These are phyloP conservation scores for Leucosporidium creatinivorum DNA, from an alignment of 768 basidiomycete species.

Conservation along the genomic window DNA sequence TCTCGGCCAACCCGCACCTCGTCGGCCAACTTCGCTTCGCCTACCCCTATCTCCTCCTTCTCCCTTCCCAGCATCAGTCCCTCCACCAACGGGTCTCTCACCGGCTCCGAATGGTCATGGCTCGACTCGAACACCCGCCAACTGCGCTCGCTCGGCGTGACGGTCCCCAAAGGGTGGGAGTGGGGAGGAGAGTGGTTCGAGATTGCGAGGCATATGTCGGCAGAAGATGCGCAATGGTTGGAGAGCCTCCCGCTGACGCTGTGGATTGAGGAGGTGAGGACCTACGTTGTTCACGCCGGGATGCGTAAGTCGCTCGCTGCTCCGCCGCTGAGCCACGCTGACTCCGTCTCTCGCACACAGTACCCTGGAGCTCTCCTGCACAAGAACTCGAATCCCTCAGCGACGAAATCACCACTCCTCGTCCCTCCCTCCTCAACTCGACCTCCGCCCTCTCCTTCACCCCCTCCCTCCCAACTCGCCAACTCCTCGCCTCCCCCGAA, in stretches of 20 bases:
- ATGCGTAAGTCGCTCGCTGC: constrained; percentile 6
- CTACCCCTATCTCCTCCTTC: not conserved
- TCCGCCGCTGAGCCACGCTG: not conserved
- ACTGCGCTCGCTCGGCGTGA: constrained; percentile 9
- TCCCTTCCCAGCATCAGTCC: not conserved
- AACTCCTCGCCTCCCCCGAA: not conserved
- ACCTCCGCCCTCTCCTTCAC: constrained; percentile 1
- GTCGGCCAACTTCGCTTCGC: not conserved
- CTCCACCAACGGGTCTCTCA: not conserved
- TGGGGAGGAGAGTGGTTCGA: constrained; percentile 30
- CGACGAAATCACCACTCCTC: constrained; percentile 3
- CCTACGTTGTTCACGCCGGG: constrained; percentile 32
- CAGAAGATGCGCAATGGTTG: constrained; percentile 16
- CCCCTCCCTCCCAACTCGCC: not conserved
- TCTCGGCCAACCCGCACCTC: not conserved
- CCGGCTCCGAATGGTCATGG: constrained; percentile 3
- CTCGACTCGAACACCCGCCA: not conserved
- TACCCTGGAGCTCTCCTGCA: constrained; percentile 13
- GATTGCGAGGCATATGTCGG: constrained; percentile 19
- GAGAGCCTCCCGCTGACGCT: constrained; percentile 22
- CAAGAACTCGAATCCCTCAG: not conserved
- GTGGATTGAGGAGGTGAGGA: constrained; percentile 17
- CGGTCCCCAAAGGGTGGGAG: constrained; percentile 20
- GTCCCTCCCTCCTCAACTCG: not conserved
- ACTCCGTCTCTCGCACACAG: not conserved